These are phyloP conservation scores for Chytriomyces sp. DNA, from an alignment of 192 early-diverging fungal genomes.

Conservation along the genomic window DNA sequence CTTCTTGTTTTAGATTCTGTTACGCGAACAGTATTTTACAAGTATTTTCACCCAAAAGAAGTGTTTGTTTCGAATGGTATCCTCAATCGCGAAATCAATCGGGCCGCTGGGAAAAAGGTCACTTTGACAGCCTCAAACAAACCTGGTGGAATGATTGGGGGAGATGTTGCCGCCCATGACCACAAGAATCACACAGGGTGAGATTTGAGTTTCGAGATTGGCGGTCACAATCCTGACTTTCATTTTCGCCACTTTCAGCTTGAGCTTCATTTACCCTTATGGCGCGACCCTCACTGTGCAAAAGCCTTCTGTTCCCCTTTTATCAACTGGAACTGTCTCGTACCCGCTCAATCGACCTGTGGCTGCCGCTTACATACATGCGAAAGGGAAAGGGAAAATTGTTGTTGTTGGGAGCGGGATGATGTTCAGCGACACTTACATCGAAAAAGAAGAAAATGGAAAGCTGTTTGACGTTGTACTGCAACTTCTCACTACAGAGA, in stretches of 20 bases:
- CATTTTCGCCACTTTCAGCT: background rate
- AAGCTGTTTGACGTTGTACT: constrained; percentile 64
- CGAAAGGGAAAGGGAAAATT: constrained; percentile 54
- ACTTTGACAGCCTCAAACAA: constrained; percentile 1
- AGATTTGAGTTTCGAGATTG: background rate
- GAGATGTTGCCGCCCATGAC: constrained; percentile 19
- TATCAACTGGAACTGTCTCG: constrained; percentile 62
- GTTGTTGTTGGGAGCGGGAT: constrained; percentile 54
- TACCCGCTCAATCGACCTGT: constrained; percentile 65
- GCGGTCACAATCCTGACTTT: background rate
- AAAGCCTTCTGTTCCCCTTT: constrained; percentile 62
- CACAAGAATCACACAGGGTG: constrained; percentile 27
- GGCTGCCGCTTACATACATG: constrained; percentile 51
- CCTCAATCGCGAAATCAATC: constrained; percentile 62
- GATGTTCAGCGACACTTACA: constrained; percentile 65
- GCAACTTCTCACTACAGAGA: constrained; percentile 60
- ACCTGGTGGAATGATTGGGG: constrained; percentile 24
- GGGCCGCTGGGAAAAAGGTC: constrained; percentile 57
- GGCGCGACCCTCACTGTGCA: constrained; percentile 66
- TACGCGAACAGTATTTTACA: constrained; percentile 59
- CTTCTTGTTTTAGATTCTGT: constrained; percentile 50
- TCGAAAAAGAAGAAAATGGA: constrained; percentile 67
- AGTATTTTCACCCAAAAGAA: constrained; percentile 69
- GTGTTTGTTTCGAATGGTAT: constrained; percentile 62
- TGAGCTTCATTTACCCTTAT: constrained; percentile 58